Evolutionary conservation across 1,284 basidiomycete species (phyloP).

Genomic region (Cutaneotrichosporon cutaneum): DNA sequence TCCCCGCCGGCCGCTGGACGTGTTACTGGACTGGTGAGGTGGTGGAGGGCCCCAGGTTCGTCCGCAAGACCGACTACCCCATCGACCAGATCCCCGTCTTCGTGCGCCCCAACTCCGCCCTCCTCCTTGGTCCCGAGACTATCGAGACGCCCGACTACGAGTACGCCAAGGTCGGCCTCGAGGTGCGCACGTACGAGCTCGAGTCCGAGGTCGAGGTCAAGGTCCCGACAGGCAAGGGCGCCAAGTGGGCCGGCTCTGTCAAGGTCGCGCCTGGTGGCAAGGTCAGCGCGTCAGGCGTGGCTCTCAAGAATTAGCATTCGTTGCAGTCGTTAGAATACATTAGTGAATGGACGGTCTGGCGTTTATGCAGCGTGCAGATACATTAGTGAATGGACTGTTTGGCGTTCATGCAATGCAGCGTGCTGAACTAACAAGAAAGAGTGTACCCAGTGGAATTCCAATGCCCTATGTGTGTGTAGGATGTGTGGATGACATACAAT

Average conservation of each 20-base stretch:
- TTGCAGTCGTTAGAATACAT: not conserved
- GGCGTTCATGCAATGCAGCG: not conserved
- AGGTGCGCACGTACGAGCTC: constrained; percentile 61
- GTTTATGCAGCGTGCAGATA: no score
- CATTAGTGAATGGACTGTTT: no score
- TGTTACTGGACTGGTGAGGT: constrained; percentile 49
- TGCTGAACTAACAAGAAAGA: not conserved
- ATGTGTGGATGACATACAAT: constrained; percentile 4
- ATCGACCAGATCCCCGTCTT: constrained; percentile 61
- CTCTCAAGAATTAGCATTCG: not conserved
- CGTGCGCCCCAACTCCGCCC: constrained; percentile 61
- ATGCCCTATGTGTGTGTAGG: not conserved
- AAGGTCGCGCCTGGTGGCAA: constrained; percentile 26
- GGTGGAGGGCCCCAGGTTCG: constrained; percentile 36
- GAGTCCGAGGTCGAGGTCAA: constrained; percentile 53
- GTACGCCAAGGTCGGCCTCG: constrained; percentile 57
- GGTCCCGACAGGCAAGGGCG: constrained; percentile 53
- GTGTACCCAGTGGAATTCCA: not conserved
- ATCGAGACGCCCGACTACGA: constrained; percentile 67
- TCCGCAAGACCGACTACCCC: constrained; percentile 39
- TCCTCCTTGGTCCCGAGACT: constrained; percentile 61
- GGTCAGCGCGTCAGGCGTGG: constrained; percentile 13
- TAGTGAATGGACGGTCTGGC: not conserved
- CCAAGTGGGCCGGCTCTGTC: constrained; percentile 31
- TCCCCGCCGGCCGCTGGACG: constrained; percentile 69